These are phyloP conservation scores for Aspergillus clavatus DNA, from an alignment of 2,329 filamentous ascomycete genomes.

Conservation along the genomic window DNA sequence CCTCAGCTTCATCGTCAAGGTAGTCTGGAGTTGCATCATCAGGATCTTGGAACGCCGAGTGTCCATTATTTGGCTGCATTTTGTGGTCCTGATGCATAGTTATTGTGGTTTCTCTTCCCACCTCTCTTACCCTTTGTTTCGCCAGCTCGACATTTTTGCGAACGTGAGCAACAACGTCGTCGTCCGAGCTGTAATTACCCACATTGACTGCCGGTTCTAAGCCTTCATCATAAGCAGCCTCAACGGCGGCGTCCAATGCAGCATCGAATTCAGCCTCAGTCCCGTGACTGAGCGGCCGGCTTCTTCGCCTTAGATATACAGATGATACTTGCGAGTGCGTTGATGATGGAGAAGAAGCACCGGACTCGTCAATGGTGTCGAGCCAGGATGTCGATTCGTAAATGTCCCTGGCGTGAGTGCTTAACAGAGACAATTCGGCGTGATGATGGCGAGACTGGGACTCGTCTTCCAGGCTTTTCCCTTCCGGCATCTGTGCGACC, in stretches of 20 bases:
- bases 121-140: conserved; percentile 69
- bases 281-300: conserved; percentile 62
- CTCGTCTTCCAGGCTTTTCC: background rate
- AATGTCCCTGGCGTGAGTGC: conserved; percentile 44
- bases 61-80: conserved; percentile 42
- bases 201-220: conserved; percentile 61
- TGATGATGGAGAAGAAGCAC: conserved; percentile 71
- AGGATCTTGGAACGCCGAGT: conserved; percentile 17
- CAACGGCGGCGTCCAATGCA: conserved; percentile 88
- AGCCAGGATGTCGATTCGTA: conserved; percentile 88
- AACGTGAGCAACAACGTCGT: conserved; percentile 45
- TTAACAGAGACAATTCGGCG: conserved; percentile 16
- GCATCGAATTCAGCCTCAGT: conserved; percentile 91
- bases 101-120: conserved; percentile 64
- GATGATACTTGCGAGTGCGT: conserved; percentile 75
- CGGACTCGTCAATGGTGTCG: conserved; percentile 90
- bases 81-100: conserved; percentile 59
- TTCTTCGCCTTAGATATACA: conserved; percentile 60
- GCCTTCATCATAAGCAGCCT: conserved; percentile 90
- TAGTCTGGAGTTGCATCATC: conserved; percentile 41
- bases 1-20: conserved; percentile 62
- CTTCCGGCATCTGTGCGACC: background rate
- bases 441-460: conserved; percentile 1
- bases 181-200: conserved; percentile 25
- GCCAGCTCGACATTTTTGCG: conserved; percentile 67